Percentiles rank a stretch among this genome's conserved stretches.
These are phyloP conservation scores for Gossypium aridum DNA, from an alignment of 441 rosid species.

Conservation along the genomic window DNA sequence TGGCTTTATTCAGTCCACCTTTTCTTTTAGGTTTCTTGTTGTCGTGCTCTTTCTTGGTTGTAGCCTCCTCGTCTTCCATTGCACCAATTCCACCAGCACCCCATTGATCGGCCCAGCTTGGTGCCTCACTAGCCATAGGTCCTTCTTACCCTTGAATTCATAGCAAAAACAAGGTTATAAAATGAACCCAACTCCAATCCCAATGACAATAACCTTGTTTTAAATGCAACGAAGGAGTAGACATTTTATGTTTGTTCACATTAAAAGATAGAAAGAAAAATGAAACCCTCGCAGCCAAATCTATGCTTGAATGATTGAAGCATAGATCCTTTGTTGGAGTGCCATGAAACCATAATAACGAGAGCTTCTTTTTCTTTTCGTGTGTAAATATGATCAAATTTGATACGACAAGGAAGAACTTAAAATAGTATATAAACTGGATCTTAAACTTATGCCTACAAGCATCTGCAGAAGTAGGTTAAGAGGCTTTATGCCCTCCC, in stretches of 20 bases:
- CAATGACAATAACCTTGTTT: not conserved
- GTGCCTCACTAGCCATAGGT: constrained; percentile 63
- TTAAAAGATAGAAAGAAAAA: not conserved
- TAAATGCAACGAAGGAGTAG: not conserved
- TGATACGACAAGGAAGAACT: not conserved
- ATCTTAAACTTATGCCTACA: not conserved
- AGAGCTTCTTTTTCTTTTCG: not conserved
- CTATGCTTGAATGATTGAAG: not conserved
- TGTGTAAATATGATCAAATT: not conserved
- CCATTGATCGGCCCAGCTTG: constrained; percentile 98
- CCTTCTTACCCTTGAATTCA: not conserved
- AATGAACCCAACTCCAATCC: not conserved
- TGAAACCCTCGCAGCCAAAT: not conserved
- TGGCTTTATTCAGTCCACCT: constrained; percentile 20
- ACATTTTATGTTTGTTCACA: too few relatives aligned
- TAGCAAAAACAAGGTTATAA: not conserved
- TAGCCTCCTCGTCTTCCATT: constrained; percentile 32
- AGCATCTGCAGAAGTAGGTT: not conserved
- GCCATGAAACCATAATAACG: not conserved
- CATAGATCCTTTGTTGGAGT: constrained; percentile 2
- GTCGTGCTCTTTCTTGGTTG: constrained; percentile 26
- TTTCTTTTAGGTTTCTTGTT: constrained; percentile 16
- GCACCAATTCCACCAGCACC: constrained; percentile 83
- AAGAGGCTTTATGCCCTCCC: not conserved
- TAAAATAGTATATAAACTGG: not conserved